Evolutionary conservation across 2,329 filamentous ascomycete genomes (phyloP), one percentile per base, ranked within the genome.

Genomic region (Penicillium sp.): DNA sequence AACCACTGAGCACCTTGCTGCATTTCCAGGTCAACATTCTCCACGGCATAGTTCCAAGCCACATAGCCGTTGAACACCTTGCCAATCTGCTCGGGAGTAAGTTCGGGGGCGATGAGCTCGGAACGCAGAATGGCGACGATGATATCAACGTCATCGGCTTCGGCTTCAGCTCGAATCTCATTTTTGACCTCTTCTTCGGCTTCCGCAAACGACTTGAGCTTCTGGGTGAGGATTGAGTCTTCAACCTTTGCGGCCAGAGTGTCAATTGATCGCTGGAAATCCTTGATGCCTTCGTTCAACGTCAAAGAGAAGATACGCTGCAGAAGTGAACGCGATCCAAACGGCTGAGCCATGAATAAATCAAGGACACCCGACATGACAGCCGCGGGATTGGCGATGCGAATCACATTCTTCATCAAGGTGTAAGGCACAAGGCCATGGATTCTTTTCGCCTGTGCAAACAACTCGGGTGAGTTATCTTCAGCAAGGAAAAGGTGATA

Each of bases 401-500:
- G 87, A 67, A 99, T 97, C 44, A 96, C 91, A 69, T 97, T 97
- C 78, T 99, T 99, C 70, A 99, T 81, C 45, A 97, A 80, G 0
- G 88, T 88, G 70, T 99, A 99, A 0, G 94, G 94, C 42, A 99
- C 88, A 52, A 97, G 83, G 0, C 92, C 96, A 71, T 99, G 94
- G 48, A 97, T 97, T 56, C 90, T 86, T 76, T 93, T 96, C 4
- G 89, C 87, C 73, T 99, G 94, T 0, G 92, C 91, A 72, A 97
- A 97, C 29, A 99, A 76, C 69, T 99, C 94, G 1, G 94, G 92
- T 0, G 93, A 97, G 73, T 99, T 99, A 75, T 99, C 94, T 72
- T 99, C 94, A 5, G 94, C 94, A 42, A 99, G 82, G 80, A 99
- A 99, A 32, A 99, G 80, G 72, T 99, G 94, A 70, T 99, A 99